Evolutionary conservation across 805 yeast genomes (phyloP).

Genomic region (Yarrowia sp.): DNA sequence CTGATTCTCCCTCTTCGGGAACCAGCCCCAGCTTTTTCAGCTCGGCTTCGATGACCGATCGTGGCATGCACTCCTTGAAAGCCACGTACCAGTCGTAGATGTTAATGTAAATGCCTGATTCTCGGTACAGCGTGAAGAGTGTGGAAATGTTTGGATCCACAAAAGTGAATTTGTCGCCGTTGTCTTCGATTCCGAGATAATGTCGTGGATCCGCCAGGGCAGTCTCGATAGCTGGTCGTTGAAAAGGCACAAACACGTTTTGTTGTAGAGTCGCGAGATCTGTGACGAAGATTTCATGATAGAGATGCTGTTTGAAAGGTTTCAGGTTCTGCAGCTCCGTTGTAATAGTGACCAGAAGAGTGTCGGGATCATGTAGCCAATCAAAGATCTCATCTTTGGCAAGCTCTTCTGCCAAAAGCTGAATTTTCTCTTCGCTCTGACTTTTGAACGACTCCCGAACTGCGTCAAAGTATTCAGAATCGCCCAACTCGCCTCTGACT

Average conservation of each 20-base stretch:
- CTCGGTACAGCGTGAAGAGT: conserved; percentile 74
- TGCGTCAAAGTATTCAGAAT: not conserved
- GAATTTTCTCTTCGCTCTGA: not conserved
- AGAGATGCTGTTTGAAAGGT: conserved; percentile 45
- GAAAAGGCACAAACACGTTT: conserved; percentile 55
- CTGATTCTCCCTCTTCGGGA: conserved; percentile 45
- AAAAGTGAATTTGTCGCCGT: conserved; percentile 47
- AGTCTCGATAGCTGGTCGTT: conserved; percentile 53
- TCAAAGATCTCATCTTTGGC: conserved; percentile 17
- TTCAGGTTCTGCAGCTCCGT: conserved; percentile 1
- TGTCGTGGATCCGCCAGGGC: conserved; percentile 55
- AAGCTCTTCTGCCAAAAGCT: not conserved
- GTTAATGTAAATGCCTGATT: conserved; percentile 74
- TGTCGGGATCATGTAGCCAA: conserved; percentile 1
- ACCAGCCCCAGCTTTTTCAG: conserved; percentile 20
- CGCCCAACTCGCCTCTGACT: conserved; percentile 13
- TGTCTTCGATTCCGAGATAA: conserved; percentile 45
- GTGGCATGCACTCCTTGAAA: conserved; percentile 54
- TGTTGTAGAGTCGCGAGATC: conserved; percentile 49
- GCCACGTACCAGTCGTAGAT: conserved; percentile 71
- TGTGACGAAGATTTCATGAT: conserved; percentile 56
- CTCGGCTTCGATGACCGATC: conserved; percentile 26
- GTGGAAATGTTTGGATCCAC: conserved; percentile 60
- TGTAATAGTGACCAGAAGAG: not conserved
- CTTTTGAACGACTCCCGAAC: not conserved